phyloP scores from a whole-genome alignment of 257 asterid species.

The Penstemon barbatus region DNA sequence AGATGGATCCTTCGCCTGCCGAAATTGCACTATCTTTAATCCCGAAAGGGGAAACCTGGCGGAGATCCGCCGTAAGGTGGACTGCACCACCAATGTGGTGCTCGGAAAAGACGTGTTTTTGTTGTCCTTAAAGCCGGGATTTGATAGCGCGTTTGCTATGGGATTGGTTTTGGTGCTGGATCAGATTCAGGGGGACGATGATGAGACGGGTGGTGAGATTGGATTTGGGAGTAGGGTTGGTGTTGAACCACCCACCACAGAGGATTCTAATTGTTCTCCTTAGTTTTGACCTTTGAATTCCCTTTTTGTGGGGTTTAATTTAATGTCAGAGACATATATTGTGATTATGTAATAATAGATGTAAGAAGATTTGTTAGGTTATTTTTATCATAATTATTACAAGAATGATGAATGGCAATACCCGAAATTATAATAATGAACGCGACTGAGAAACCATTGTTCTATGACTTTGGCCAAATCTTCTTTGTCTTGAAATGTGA shows the following conservation, averaged over 20 bases:
- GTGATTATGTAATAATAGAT: too few relatives aligned
- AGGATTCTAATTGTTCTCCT: constrained; percentile 17
- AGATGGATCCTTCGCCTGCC: constrained; percentile 62
- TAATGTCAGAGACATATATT: not conserved
- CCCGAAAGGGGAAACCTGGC: constrained; percentile 53
- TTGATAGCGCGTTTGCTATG: constrained; percentile 71
- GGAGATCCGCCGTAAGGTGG: constrained; percentile 64
- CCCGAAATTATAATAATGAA: too few relatives aligned
- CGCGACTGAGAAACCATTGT: too few relatives aligned
- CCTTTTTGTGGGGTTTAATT: not conserved
- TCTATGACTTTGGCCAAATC: too few relatives aligned
- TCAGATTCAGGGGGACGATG: constrained; percentile 49
- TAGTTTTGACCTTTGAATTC: not conserved
- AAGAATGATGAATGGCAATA: too few relatives aligned
- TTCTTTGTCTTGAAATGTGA: too few relatives aligned
- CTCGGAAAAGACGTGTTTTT: constrained; percentile 64
- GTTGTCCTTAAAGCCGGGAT: constrained; percentile 43
- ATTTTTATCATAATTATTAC: too few relatives aligned
- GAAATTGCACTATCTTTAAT: constrained; percentile 51
- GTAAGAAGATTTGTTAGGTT: too few relatives aligned
- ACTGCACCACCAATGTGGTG: constrained; percentile 50
- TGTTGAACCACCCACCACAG: constrained; percentile 40
- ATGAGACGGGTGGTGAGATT: constrained; percentile 21
- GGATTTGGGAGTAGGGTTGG: constrained; percentile 33
- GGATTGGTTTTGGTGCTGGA: constrained; percentile 60